A percentile compares a stretch with the other conserved stretches of the same genome.
phyloP scores from a whole-genome alignment of 768 basidiomycete species.

The Boletellus sp. region DNA sequence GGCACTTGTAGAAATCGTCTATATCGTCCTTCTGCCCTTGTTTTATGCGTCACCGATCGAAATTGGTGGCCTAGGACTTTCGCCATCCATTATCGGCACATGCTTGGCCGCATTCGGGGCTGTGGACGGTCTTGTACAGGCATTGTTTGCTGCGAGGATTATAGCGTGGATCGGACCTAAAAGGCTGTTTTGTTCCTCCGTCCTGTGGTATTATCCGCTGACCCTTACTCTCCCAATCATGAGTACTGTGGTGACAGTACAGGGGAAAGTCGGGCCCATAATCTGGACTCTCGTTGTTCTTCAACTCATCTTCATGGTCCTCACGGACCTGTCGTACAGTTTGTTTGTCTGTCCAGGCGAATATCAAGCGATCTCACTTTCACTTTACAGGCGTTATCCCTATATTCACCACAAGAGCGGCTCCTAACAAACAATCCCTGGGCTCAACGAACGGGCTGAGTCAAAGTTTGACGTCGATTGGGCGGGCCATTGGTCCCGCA shows the following conservation, averaged over 20 bases:
- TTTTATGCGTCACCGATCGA: slow-evolving; percentile 42
- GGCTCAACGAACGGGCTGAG: slow-evolving; percentile 57
- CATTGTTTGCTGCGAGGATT: slow-evolving; percentile 37
- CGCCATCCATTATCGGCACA: slow-evolving; percentile 40
- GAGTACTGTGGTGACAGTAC: slow-evolving; percentile 34
- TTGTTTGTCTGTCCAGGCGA: slow-evolving; percentile 6
- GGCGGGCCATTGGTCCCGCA: slow-evolving; percentile 48
- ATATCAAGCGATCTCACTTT: neutral
- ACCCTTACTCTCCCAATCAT: slow-evolving; percentile 43
- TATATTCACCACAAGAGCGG: slow-evolving; percentile 49
- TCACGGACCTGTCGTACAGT: slow-evolving; percentile 44
- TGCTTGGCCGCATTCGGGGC: slow-evolving; percentile 36
- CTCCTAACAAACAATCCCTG: slow-evolving; percentile 49
- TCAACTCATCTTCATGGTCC: slow-evolving; percentile 20
- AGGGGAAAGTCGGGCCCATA: slow-evolving; percentile 29
- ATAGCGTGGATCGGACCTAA: slow-evolving; percentile 40
- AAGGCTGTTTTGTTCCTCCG: slow-evolving; percentile 35
- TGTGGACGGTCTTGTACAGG: slow-evolving; percentile 39
- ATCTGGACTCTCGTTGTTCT: slow-evolving; percentile 36
- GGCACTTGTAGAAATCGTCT: slow-evolving; percentile 39
- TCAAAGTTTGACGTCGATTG: slow-evolving; percentile 43
- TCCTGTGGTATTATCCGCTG: slow-evolving; percentile 37
- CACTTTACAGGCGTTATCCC: slow-evolving; percentile 40
- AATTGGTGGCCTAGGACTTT: slow-evolving; percentile 41
- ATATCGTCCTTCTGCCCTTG: slow-evolving; percentile 40